A percentile compares a stretch with the other conserved stretches of the same genome.
Conservation (phyloP, 106 monocot genomes). For the Hemerocallis citrina region DNA sequence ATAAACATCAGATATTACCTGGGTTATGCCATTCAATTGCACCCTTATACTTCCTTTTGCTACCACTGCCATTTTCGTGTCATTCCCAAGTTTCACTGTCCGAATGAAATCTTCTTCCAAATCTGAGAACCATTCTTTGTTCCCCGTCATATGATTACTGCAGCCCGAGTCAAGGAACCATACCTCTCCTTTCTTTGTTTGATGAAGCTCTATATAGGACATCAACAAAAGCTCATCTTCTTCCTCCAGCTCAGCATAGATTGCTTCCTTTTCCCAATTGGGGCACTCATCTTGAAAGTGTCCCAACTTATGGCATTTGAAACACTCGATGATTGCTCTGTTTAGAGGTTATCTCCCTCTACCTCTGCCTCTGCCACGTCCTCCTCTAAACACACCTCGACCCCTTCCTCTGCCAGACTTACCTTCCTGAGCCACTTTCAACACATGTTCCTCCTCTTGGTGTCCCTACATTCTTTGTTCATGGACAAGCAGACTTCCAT, state of each 20-base stretch:
- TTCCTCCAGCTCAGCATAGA: neutral
- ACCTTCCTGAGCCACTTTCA: neutral
- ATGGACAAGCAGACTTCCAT: neutral
- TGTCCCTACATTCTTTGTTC: neutral
- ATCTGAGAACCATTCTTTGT: neutral
- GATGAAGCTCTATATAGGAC: neutral
- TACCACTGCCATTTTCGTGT: neutral
- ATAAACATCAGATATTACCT: constrained; percentile 1
- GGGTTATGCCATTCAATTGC: neutral
- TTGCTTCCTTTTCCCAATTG: neutral
- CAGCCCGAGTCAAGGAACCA: constrained; percentile 3
- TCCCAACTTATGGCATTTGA: neutral
- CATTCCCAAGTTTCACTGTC: neutral
- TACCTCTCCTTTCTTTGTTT: neutral
- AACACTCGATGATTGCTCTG: neutral
- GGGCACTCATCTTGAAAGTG: constrained; percentile 3
- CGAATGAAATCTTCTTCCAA: neutral
- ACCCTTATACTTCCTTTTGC: neutral
- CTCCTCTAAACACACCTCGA: neutral
- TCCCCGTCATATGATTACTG: neutral
- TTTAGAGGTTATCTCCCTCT: neutral
- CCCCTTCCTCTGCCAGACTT: constrained; percentile 1
- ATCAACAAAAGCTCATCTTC: constrained; percentile 1
- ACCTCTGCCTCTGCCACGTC: neutral
- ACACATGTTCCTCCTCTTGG: neutral